Conservation (phyloP, 2,329 filamentous ascomycete species). For the Colletotrichum viniferum region DNA sequence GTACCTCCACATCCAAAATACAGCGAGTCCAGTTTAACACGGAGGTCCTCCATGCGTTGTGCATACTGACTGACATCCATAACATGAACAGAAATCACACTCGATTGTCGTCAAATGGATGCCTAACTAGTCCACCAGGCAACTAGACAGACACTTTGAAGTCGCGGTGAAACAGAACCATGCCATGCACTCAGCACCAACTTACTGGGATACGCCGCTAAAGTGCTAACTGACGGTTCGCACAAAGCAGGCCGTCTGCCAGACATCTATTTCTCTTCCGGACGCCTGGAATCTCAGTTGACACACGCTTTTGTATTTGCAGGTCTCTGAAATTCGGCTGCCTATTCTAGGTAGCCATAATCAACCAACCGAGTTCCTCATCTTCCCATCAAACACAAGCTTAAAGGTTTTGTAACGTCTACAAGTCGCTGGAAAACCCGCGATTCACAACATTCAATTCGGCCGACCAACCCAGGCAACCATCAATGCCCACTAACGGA, state of each 20-base stretch:
- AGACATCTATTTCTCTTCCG: not conserved
- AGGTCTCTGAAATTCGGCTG: not conserved
- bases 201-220: not conserved
- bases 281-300: not conserved
- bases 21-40: not conserved
- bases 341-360: not conserved
- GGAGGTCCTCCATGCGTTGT: not conserved
- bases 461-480: not conserved
- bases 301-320: not conserved
- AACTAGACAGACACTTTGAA: not conserved
- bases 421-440: not conserved
- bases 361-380: not conserved
- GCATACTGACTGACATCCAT: not conserved
- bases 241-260: not conserved
- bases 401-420: not conserved
- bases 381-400: not conserved
- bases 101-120: not conserved
- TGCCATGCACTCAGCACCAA: not conserved
- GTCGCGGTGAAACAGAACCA: not conserved
- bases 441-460: not conserved
- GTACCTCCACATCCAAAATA: not conserved
- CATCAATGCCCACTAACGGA: not conserved
- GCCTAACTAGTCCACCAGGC: not conserved
- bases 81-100: not conserved
- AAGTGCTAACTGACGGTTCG: not conserved